phyloP scores from a whole-genome alignment of 495 filamentous ascomycete species.

The Xylaria grammica region DNA sequence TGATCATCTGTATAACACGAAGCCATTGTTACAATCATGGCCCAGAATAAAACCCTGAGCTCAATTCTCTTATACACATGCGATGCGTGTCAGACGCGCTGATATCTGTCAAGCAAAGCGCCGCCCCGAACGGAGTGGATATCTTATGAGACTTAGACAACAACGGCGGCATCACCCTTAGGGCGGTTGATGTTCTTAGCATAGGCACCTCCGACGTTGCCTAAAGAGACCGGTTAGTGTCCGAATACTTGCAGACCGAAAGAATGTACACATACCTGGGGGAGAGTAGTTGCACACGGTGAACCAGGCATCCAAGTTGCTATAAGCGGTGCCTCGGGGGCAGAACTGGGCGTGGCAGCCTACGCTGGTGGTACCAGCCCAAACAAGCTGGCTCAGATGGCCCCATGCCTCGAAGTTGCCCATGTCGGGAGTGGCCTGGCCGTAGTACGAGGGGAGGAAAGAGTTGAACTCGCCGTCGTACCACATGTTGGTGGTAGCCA shows the following conservation, averaged over 20 bases:
- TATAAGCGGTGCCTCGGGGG: constrained; percentile 50
- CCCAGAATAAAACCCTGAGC: constrained; percentile 20
- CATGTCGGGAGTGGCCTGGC: constrained; percentile 56
- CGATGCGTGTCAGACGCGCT: constrained; percentile 12
- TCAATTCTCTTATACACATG: constrained; percentile 20
- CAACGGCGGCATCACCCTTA: constrained; percentile 40
- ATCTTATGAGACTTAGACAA: constrained; percentile 29
- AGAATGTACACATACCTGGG: constrained; percentile 56
- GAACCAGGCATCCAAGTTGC: constrained; percentile 51
- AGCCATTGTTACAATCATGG: constrained; percentile 5
- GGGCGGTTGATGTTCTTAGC: constrained; percentile 65
- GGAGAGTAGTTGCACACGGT: constrained; percentile 92
- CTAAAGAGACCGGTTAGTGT: constrained; percentile 48
- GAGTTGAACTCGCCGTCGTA: constrained; percentile 76
- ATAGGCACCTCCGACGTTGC: constrained; percentile 72
- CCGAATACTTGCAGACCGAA: neutral
- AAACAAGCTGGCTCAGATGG: constrained; percentile 91
- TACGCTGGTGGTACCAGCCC: constrained; percentile 71
- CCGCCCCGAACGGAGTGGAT: constrained; percentile 22
- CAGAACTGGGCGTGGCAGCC: constrained; percentile 73
- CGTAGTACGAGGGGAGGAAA: constrained; percentile 46
- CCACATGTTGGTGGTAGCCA: constrained; percentile 75
- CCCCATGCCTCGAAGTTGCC: constrained; percentile 72
- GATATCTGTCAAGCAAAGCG: constrained; percentile 19
- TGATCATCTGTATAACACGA: constrained; percentile 4